Conservation (phyloP, 2,329 filamentous ascomycete genomes). For the Colletotrichum sp. region DNA sequence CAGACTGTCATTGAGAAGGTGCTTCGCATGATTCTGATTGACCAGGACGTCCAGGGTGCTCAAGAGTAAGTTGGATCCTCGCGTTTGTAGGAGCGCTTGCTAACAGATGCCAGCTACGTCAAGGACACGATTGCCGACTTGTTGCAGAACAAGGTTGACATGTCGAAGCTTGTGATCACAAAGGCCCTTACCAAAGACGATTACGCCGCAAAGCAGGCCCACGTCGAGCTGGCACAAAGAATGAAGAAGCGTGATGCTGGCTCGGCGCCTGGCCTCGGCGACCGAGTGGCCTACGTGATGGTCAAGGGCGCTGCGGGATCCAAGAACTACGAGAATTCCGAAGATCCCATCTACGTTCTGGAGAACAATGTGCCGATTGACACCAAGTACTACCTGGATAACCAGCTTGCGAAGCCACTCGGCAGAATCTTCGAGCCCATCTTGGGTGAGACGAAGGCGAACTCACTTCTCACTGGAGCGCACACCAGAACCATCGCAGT, state of each 20-base stretch:
- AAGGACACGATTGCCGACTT: constrained; percentile 95
- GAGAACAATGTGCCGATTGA: constrained; percentile 98
- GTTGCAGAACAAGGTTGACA: constrained; percentile 96
- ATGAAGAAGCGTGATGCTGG: constrained; percentile 98
- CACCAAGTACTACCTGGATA: constrained; percentile 98
- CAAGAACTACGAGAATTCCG: constrained; percentile 96
- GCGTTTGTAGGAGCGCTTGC: constrained; percentile 10
- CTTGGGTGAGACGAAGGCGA: constrained; percentile 89
- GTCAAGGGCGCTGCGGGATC: constrained; percentile 86
- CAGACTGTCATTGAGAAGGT: constrained; percentile 98
- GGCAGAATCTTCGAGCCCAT: constrained; percentile 98
- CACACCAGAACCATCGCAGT: constrained; percentile 96
- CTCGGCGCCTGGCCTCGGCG: constrained; percentile 89
- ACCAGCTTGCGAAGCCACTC: constrained; percentile 94
- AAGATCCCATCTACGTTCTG: constrained; percentile 95
- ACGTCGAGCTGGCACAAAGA: constrained; percentile 91
- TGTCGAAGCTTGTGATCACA: constrained; percentile 99
- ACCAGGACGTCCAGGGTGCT: constrained; percentile 86
- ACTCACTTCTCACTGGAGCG: constrained; percentile 84
- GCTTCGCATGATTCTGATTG: constrained; percentile 92
- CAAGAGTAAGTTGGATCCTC: constrained; percentile 74
- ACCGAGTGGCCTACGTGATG: constrained; percentile 98
- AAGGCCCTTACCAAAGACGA: constrained; percentile 92
- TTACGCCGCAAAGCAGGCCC: constrained; percentile 92
- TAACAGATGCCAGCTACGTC: constrained; percentile 71